Base-by-base conservation (phyloP, 2,329 filamentous ascomycete species). In the Exophiala mesophila region DNA sequence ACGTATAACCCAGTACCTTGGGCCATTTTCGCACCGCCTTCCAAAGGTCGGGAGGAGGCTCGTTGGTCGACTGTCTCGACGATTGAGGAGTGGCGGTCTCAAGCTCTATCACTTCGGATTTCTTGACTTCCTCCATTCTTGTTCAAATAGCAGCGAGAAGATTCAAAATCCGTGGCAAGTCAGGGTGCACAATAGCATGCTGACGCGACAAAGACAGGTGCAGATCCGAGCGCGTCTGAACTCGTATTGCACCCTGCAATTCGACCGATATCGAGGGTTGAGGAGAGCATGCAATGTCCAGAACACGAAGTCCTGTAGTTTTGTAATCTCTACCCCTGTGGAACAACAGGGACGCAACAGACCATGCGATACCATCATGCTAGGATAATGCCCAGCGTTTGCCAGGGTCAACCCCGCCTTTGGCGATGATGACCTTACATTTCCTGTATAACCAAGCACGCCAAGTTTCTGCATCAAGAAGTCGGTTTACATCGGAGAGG, bases 1-100 rank as follows among this genome's bases (percentile, higher is more conserved):
- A 34, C 8, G 43, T 21, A 35, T 50, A 53, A 17, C 29, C 36
- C 3, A 42, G 16, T 5, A 54, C 30, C 26, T 43, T 44, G 7
- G 49, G 52, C 33, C 45, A 54, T 43, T 37, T 45, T 21, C 41
- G 38, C 13, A 51, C 26, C n/a, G 51, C 44, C 30, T 44, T 17
- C 36, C 33, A 29, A 16, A 54, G 35, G 4, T 24, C 41, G 21
- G 43, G 37, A 16, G 47, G 7, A 13, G 10, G 7, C 13, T 32
- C 29, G 7, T 32, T 13, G 23, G 23, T 7, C 7, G 23, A 26
- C 12, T 26, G 7, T 26, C 23, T 6, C 12, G 23, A 12, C 7
- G 23, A 6, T 26, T 26, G 23, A 26, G 7, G 23, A n/a, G n/a
- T n/a, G 23, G 6, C 7, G 6, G 23, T 26, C 23, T 26, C 23